These are phyloP conservation scores for Gaultheria prostrata DNA, from an alignment of 148 eudicot genomes.

Conservation along the genomic window DNA sequence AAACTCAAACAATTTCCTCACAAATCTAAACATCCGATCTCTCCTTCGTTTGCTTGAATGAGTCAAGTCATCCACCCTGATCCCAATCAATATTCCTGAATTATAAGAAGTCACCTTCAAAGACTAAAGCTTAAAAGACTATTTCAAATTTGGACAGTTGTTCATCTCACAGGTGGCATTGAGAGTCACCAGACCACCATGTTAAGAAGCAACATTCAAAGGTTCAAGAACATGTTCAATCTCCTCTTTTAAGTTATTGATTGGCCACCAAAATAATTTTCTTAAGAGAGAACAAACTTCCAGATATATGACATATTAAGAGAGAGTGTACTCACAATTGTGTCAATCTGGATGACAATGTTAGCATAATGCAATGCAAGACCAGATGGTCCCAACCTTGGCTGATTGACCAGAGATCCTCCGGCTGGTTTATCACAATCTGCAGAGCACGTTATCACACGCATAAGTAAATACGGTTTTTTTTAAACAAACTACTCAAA, in stretches of 20 bases:
- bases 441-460: slow-evolving; percentile 17
- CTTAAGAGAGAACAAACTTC: neutral
- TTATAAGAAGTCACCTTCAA: neutral
- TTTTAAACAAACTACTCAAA: neutral
- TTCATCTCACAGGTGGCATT: slow-evolving; percentile 4
- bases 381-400: slow-evolving; percentile 55
- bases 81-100: slow-evolving; percentile 4
- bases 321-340: slow-evolving; percentile 46
- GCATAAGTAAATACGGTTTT: neutral
- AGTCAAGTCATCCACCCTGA: neutral
- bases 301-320: neutral
- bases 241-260: neutral
- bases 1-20: neutral
- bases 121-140: neutral
- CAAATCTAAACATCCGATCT: neutral
- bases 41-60: neutral
- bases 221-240: neutral
- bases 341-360: slow-evolving; percentile 54
- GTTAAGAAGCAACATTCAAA: neutral
- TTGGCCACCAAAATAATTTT: neutral
- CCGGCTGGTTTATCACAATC: slow-evolving; percentile 27
- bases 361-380: slow-evolving; percentile 73
- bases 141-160: neutral
- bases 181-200: neutral
- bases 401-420: slow-evolving; percentile 24